phyloP scores from a whole-genome alignment of 108 stramenopile genomes.

The Cyclotella choctawhatcheeana region DNA sequence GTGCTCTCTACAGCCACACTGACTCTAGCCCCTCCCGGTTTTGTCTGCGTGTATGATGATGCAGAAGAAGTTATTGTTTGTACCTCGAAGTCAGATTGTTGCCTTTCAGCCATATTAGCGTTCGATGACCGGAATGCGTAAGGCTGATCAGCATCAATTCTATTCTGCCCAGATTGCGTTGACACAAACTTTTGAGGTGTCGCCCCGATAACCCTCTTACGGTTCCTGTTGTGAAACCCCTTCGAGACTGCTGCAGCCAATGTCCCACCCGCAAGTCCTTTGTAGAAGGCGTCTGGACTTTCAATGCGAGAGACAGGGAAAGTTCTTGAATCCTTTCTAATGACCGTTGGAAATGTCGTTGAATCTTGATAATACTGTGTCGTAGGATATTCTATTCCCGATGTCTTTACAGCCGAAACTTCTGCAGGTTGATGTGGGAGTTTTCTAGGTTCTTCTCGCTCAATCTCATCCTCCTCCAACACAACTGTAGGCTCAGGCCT shows the following conservation, averaged over 20 bases:
- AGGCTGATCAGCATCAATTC: neutral
- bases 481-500: neutral
- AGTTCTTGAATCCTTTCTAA: neutral
- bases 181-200: neutral
- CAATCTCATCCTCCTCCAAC: too few relatives aligned
- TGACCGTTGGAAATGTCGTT: too few relatives aligned
- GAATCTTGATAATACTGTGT: too few relatives aligned
- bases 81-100: neutral
- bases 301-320: neutral
- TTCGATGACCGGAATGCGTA: slow-evolving; percentile 1
- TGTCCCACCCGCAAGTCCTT: neutral
- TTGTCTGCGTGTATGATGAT: neutral
- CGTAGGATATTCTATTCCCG: too few relatives aligned
- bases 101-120: neutral
- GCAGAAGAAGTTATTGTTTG: neutral
- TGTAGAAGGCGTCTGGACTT: neutral
- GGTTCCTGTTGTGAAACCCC: neutral
- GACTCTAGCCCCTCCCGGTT: neutral
- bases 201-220: neutral
- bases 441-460: too few relatives aligned
- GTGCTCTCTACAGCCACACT: slow-evolving; percentile 7
- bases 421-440: neutral
- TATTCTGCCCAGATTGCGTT: neutral
- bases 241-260: neutral
- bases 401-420: too few relatives aligned